phyloP scores from a whole-genome alignment of 768 basidiomycete species.

The Leucocoprinus birnbaumii region DNA sequence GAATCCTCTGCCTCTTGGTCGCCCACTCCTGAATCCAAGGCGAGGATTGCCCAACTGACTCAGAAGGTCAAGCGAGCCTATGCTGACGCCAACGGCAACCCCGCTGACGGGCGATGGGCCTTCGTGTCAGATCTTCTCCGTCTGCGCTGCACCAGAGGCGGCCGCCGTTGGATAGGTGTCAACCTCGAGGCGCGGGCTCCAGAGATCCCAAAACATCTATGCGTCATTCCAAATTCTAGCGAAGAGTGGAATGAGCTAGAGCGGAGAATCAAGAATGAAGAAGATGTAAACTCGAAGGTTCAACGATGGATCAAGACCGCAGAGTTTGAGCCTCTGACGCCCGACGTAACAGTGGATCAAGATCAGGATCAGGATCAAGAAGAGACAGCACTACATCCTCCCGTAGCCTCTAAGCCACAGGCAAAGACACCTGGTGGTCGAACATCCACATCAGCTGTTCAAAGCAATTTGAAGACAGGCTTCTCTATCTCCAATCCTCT shows the following conservation, averaged over 20 bases:
- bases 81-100: conserved; percentile 6
- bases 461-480: not conserved
- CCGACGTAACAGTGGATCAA: conserved; percentile 3
- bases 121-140: conserved; percentile 7
- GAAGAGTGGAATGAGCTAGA: conserved; percentile 5
- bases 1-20: not conserved
- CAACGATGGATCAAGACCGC: conserved; percentile 10
- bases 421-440: not conserved
- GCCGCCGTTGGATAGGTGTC: conserved; percentile 3
- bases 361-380: not conserved
- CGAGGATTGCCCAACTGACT: not conserved
- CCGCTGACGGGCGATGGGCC: conserved; percentile 10
- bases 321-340: conserved; percentile 10
- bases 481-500: not conserved
- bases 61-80: conserved; percentile 7
- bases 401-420: not conserved
- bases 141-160: conserved; percentile 5
- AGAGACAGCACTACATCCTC: not conserved
- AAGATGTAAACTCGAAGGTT: conserved; percentile 7
- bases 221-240: conserved; percentile 2
- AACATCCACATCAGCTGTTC: not conserved
- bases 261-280: conserved; percentile 7
- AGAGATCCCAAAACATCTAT: not conserved
- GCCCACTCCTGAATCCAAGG: not conserved
- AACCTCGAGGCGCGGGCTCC: not conserved